These are phyloP conservation scores for Spatholobus suberectus DNA, from an alignment of 306 rosid genomes.

Conservation along the genomic window DNA sequence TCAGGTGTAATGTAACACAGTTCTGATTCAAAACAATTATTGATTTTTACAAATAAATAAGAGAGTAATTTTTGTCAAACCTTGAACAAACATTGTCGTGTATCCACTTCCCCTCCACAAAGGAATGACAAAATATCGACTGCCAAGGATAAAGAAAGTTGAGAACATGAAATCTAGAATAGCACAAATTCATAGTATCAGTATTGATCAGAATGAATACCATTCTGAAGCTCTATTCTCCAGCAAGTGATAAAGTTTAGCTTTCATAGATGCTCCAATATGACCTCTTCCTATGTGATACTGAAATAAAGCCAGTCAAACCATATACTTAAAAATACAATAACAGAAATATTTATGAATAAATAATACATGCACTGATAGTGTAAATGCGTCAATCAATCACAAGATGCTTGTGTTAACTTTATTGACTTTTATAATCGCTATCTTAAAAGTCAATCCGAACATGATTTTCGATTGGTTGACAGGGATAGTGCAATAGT, in stretches of 20 bases:
- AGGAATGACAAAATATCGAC: conserved; percentile 91
- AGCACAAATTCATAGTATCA: conserved; percentile 3
- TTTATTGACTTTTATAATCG: too few species aligned
- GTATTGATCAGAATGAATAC: conserved; percentile 50
- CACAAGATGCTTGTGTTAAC: too few species aligned
- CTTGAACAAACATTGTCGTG: conserved; percentile 91
- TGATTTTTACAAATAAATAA: not conserved
- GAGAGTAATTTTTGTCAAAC: conserved; percentile 52
- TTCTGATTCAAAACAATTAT: conserved; percentile 8
- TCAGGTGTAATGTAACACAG: not conserved
- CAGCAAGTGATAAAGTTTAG: conserved; percentile 77
- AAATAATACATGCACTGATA: not conserved
- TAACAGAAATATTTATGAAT: not conserved
- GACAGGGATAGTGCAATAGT: too few species aligned
- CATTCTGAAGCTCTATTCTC: conserved; percentile 85
- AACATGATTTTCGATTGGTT: too few species aligned
- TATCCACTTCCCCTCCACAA: conserved; percentile 93
- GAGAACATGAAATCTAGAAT: conserved; percentile 37
- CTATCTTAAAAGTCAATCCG: too few species aligned
- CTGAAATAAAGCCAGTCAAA: conserved; percentile 52
- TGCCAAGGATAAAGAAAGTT: conserved; percentile 45
- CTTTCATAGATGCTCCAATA: conserved; percentile 79
- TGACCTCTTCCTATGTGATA: conserved; percentile 97
- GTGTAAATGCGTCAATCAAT: too few species aligned
- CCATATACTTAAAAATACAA: not conserved